phyloP scores from a whole-genome alignment of 768 basidiomycete genomes.

The Pleurotus ostreatus region DNA sequence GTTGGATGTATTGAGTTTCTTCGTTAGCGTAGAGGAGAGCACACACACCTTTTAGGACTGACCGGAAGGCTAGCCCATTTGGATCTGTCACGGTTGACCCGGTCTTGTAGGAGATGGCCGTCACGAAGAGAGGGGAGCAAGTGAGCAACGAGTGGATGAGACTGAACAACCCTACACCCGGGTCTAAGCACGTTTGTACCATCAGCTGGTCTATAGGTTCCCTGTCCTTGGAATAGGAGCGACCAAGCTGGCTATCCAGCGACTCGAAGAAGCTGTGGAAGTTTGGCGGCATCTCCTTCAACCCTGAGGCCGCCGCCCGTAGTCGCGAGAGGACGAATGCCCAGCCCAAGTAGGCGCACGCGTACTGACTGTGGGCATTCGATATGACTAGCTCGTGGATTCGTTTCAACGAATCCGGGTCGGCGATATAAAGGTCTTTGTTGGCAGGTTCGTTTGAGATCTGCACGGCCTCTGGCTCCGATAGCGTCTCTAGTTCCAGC shows the following conservation, averaged over 20 bases:
- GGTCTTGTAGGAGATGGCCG: slow-evolving; percentile 62
- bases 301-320: slow-evolving; percentile 36
- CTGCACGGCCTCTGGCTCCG: slow-evolving; percentile 47
- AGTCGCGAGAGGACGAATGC: slow-evolving; percentile 73
- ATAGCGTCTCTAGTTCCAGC: slow-evolving; percentile 71
- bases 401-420: slow-evolving; percentile 56
- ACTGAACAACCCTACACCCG: slow-evolving; percentile 56
- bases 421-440: slow-evolving; percentile 52
- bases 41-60: slow-evolving; percentile 74
- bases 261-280: slow-evolving; percentile 55
- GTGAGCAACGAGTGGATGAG: slow-evolving; percentile 58
- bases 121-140: slow-evolving; percentile 72
- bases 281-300: slow-evolving; percentile 48
- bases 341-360: slow-evolving; percentile 79
- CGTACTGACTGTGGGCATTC: slow-evolving; percentile 58
- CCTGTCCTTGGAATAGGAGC: slow-evolving; percentile 51
- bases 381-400: slow-evolving; percentile 67
- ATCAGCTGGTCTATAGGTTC: slow-evolving; percentile 57
- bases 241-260: slow-evolving; percentile 31
- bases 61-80: slow-evolving; percentile 76
- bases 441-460: slow-evolving; percentile 46
- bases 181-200: slow-evolving; percentile 51
- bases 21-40: not conserved
- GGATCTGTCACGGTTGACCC: slow-evolving; percentile 69
- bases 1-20: not conserved